These are phyloP conservation scores for Phycomyces nitens DNA, from an alignment of 192 early-diverging fungal genomes.

Conservation along the genomic window DNA sequence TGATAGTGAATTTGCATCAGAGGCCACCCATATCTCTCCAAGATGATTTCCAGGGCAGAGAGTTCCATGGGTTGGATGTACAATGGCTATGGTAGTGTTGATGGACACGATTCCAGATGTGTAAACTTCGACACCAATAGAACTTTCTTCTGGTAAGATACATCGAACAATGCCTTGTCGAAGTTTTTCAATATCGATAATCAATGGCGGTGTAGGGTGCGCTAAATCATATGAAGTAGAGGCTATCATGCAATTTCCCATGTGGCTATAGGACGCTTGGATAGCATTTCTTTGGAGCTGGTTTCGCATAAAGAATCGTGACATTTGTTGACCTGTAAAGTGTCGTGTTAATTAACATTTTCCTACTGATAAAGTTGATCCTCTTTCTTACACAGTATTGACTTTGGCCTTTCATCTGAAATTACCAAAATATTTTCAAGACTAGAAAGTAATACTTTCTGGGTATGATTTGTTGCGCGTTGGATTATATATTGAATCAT, in stretches of 20 bases:
- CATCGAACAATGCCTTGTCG: constrained; percentile 57
- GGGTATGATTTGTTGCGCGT: constrained; percentile 26
- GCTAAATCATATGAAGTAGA: constrained; percentile 74
- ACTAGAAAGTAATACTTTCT: constrained; percentile 11
- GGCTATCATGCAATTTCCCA: constrained; percentile 72
- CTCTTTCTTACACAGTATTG: constrained; percentile 34
- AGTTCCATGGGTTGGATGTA: constrained; percentile 63
- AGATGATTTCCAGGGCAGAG: constrained; percentile 61
- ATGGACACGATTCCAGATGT: constrained; percentile 66
- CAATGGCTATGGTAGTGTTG: constrained; percentile 76
- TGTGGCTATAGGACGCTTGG: constrained; percentile 65
- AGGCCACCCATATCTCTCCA: constrained; percentile 83
- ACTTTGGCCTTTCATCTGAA: constrained; percentile 47
- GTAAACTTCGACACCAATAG: constrained; percentile 53
- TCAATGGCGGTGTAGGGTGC: constrained; percentile 57
- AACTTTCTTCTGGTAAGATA: constrained; percentile 45
- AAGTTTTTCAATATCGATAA: constrained; percentile 57
- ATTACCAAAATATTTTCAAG: constrained; percentile 61
- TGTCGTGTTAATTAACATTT: neutral
- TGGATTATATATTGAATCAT: constrained; percentile 65
- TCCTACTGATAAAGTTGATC: neutral
- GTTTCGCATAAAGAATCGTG: constrained; percentile 54
- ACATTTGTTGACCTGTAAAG: constrained; percentile 41
- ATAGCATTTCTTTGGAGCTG: constrained; percentile 64
- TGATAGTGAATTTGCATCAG: constrained; percentile 45